Evolutionary conservation across 2,329 filamentous ascomycete genomes (phyloP).

Genomic region (Hypoxylon sp.): DNA sequence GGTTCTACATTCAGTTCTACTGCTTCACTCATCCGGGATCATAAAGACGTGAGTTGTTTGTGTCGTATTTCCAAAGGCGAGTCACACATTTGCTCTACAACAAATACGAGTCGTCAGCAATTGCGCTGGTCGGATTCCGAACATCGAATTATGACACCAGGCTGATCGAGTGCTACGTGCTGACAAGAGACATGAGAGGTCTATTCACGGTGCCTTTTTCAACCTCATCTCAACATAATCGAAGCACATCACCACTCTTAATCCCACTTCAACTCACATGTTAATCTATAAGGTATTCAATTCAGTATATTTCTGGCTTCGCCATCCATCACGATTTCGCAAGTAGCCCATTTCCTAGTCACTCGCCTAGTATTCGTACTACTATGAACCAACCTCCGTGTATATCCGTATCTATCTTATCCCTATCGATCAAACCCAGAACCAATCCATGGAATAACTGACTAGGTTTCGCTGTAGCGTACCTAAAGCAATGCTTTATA

Average conservation of each 20-base stretch:
- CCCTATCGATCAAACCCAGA: not conserved
- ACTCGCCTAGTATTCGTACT: not conserved
- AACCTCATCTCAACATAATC: not conserved
- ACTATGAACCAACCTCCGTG: not conserved
- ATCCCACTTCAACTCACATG: not conserved
- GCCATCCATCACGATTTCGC: not conserved
- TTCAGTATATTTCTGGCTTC: not conserved
- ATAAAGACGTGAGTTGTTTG: not conserved
- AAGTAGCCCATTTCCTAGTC: not conserved
- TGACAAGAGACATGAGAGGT: not conserved
- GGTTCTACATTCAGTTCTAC: not conserved
- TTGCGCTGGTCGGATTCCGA: not conserved
- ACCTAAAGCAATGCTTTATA: not conserved
- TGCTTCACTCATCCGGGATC: not conserved
- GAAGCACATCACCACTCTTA: not conserved
- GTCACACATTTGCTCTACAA: not conserved
- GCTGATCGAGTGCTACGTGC: not conserved
- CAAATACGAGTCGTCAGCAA: not conserved
- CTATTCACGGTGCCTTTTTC: not conserved
- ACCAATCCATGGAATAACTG: not conserved
- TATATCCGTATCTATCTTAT: not conserved
- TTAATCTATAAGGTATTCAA: not conserved
- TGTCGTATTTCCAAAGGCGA: not conserved
- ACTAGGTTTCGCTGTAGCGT: not conserved
- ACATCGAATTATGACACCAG: not conserved